A percentile compares a stretch with the other conserved stretches of the same genome.
Conservation (phyloP, 257 asterid genomes). For the Ballota nigra region DNA sequence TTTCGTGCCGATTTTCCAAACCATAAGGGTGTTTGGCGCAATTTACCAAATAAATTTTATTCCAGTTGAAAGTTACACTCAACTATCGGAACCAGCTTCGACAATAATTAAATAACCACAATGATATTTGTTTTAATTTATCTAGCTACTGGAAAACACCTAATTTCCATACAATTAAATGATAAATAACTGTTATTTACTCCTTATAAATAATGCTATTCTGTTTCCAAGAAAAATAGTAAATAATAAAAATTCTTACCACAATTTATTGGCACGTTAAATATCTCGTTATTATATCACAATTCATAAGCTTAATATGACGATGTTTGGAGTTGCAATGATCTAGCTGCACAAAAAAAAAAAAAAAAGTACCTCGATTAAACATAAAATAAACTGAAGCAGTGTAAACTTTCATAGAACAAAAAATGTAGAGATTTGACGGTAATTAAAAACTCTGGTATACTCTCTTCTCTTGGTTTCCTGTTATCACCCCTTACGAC, state of each 20-base stretch:
- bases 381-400: neutral
- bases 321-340: neutral
- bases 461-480: conserved; percentile 2
- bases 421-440: neutral
- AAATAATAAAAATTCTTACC: neutral
- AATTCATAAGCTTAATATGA: neutral
- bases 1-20: no score
- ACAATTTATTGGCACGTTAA: no score
- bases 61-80: no score
- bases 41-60: no score
- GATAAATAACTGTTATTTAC: no score
- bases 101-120: no score
- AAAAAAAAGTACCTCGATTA: neutral
- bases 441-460: neutral
- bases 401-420: neutral
- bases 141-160: neutral
- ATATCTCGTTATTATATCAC: no score
- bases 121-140: no score
- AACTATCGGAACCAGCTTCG: no score
- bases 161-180: no score
- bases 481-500: conserved; percentile 16
- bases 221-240: neutral
- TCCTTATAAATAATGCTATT: neutral
- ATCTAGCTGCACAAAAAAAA: conserved; percentile 2
- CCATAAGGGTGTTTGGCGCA: no score